phyloP scores from a whole-genome alignment of 2,329 filamentous ascomycete species.

The Aureobasidium sp. region DNA sequence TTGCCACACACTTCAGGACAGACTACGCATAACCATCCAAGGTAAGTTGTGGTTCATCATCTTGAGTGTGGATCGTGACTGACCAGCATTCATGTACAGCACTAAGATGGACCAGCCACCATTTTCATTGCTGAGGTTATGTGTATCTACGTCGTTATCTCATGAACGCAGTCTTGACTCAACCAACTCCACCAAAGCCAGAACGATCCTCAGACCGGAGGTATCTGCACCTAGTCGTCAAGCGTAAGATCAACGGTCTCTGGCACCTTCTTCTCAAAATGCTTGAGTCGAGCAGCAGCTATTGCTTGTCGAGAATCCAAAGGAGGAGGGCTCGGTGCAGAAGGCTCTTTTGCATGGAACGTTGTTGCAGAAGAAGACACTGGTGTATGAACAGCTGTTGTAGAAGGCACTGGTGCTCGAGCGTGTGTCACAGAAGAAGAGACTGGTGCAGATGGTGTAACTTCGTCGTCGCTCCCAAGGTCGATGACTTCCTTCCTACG shows the following conservation, averaged over 20 bases:
- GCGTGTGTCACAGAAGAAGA: too few relatives aligned
- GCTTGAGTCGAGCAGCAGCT: background rate
- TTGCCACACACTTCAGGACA: too few relatives aligned
- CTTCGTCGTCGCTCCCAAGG: background rate
- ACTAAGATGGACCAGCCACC: too few relatives aligned
- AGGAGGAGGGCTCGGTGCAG: background rate
- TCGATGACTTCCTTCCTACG: background rate
- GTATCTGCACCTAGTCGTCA: background rate
- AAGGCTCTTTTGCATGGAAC: background rate
- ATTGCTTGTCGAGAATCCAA: background rate
- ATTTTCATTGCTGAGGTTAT: background rate
- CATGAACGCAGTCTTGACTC: too few relatives aligned
- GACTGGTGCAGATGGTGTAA: background rate
- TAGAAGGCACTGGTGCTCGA: too few relatives aligned
- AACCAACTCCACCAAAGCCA: too few relatives aligned
- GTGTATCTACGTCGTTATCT: background rate
- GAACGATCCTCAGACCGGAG: background rate
- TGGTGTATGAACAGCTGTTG: too few relatives aligned
- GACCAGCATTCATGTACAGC: too few relatives aligned
- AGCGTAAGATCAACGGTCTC: slow-evolving; percentile 1
- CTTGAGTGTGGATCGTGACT: too few relatives aligned
- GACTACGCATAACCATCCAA: too few relatives aligned
- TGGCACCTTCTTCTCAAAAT: background rate
- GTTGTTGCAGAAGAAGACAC: too few relatives aligned
- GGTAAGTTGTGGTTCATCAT: too few relatives aligned